Evolutionary conservation across 2,329 filamentous ascomycete genomes (phyloP).

Genomic region (Penicillium sp.): DNA sequence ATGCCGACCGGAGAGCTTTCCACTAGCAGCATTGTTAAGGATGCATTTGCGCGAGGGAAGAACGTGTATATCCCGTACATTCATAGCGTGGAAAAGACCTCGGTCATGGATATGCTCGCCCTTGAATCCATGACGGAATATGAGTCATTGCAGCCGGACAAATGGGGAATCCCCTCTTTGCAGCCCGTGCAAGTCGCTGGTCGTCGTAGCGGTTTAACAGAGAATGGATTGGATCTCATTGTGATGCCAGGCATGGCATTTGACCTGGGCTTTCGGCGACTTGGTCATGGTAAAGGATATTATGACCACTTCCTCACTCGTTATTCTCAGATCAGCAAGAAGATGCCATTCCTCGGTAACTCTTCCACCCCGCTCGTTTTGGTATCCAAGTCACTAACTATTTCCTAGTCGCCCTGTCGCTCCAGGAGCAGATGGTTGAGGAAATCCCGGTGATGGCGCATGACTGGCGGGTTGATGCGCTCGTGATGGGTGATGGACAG

Average conservation of each 20-base stretch:
- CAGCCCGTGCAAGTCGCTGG: constrained; percentile 62
- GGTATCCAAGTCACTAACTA: constrained; percentile 27
- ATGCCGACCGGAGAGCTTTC: constrained; percentile 89
- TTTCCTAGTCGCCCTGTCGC: constrained; percentile 69
- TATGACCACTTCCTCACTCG: constrained; percentile 90
- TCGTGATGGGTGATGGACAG: constrained; percentile 70
- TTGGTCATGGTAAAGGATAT: constrained; percentile 95
- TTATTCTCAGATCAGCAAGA: constrained; percentile 53
- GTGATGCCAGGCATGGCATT: constrained; percentile 93
- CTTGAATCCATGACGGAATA: constrained; percentile 74
- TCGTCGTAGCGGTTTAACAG: constrained; percentile 67
- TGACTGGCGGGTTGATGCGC: constrained; percentile 77
- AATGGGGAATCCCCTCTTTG: constrained; percentile 94
- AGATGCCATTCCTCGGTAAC: constrained; percentile 9
- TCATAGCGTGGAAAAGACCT: constrained; percentile 61
- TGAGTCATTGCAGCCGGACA: constrained; percentile 71
- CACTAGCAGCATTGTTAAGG: constrained; percentile 75
- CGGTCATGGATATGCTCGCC: constrained; percentile 94
- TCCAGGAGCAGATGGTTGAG: constrained; percentile 81
- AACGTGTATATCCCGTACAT: constrained; percentile 90
- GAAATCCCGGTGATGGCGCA: constrained; percentile 71
- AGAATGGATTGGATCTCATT: constrained; percentile 72
- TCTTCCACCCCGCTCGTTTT: not conserved
- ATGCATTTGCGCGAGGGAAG: constrained; percentile 77
- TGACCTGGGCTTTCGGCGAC: constrained; percentile 69